These are phyloP conservation scores for Cicer pinnatifidum DNA, from an alignment of 306 rosid species.

Conservation along the genomic window DNA sequence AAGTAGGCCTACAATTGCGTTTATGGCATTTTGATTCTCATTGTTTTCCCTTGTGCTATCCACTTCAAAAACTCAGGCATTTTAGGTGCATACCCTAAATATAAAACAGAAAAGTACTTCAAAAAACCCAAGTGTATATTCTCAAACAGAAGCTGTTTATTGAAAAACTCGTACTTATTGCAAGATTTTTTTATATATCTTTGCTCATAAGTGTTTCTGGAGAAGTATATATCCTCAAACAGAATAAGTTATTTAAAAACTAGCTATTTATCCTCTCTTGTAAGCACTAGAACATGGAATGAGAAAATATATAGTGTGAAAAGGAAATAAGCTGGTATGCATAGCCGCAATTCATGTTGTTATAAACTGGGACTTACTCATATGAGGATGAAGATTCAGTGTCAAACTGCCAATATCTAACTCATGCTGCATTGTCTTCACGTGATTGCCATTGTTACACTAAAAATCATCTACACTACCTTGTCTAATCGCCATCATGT, in stretches of 20 bases:
- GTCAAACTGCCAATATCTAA: conserved; percentile 14
- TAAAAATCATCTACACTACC: conserved; percentile 19
- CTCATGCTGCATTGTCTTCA: conserved; percentile 28
- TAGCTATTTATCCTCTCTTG: background rate
- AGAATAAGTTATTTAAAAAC: background rate
- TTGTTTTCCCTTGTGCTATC: too few species aligned
- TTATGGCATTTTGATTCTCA: too few species aligned
- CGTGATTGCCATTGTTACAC: background rate
- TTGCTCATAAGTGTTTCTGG: background rate
- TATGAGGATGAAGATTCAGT: conserved; percentile 27
- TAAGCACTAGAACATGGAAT: background rate
- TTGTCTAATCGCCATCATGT: conserved; percentile 13
- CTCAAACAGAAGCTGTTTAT: background rate
- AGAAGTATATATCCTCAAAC: background rate
- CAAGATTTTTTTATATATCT: background rate
- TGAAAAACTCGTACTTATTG: background rate
- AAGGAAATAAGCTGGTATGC: background rate
- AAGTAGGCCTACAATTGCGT: too few species aligned
- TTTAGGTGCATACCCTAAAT: background rate
- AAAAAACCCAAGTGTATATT: background rate
- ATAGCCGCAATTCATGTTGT: background rate
- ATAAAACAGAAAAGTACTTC: background rate
- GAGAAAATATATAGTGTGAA: background rate
- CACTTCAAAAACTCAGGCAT: too few species aligned
- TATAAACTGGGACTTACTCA: conserved; percentile 25